Evolutionary conservation across 2,329 filamentous ascomycete genomes (phyloP), one percentile per base, ranked within the genome.

Genomic region (Cadophora luteo-olivacea): DNA sequence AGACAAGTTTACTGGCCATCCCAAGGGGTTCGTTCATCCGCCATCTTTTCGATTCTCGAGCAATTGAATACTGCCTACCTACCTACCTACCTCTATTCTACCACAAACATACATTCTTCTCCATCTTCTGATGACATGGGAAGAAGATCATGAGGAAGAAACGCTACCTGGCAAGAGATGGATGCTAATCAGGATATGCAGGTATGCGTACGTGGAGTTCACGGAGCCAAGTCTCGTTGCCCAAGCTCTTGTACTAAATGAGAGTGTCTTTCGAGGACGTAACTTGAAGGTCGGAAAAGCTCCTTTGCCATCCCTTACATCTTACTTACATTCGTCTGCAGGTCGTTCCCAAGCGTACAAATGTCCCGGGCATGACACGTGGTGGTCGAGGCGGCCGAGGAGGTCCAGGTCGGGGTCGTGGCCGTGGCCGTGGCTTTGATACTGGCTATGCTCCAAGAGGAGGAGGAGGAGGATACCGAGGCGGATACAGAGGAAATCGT

Each of bases 131-230:
- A n/a, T 49, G 4, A 22, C 7, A 22, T 8, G 8, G n/a, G 36
- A 22, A 48, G 19, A 14, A 8, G n/a, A 51, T 24, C 29, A 60
- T 41, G 67, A 66, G 72, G 73, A 72, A 75, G 75, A 72, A 76
- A 74, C 83, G 84, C 84, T 85, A 82, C 85, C 85, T 87, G 85
- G 85, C 85, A 87, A 86, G 84, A 86, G 84, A 82, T 79, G 83
- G 81, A 81, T 81, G 82, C 76, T 77, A 78, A 77, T 77, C 61
- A 72, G 73, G 72, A 72, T 61, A 77, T 73, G 66, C 81, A 97
- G 94, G 73, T 99, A 99, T 83, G 96, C 96, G 78, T 99, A 99
- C 82, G 96, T 99, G 77, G 96, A 99, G 82, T 99, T 99, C 79
- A 91, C 93, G 69, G 96, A 98, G 82, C 94, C 96, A 61, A 94